phyloP scores from a whole-genome alignment of 768 basidiomycete species.

The Vararia minispora region DNA sequence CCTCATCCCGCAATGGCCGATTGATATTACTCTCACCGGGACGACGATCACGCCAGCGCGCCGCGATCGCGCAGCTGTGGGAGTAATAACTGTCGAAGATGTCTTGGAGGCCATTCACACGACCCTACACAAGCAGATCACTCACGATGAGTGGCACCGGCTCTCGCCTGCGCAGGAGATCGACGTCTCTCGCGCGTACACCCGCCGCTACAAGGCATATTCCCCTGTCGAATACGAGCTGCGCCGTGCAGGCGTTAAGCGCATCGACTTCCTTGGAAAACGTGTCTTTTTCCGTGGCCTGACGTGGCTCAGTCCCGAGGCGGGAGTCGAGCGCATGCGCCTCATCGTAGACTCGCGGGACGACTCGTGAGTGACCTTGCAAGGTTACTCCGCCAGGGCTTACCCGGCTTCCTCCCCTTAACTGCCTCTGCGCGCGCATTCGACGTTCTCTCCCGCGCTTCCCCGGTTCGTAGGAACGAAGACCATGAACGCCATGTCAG shows the following conservation, averaged over 20 bases:
- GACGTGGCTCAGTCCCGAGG: conserved; percentile 9
- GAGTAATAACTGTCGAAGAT: conserved; percentile 12
- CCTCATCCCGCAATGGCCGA: conserved; percentile 12
- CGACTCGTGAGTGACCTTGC: too few species aligned
- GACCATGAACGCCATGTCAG: too few species aligned
- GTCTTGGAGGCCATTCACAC: conserved; percentile 7
- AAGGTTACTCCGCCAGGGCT: too few species aligned
- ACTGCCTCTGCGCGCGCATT: too few species aligned
- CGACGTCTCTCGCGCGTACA: conserved; percentile 13
- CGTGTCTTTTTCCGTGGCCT: conserved; percentile 12
- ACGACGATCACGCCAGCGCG: conserved; percentile 10
- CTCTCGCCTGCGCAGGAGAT: conserved; percentile 10
- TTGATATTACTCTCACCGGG: conserved; percentile 10
- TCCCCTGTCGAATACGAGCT: conserved; percentile 4
- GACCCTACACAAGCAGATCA: conserved; percentile 13
- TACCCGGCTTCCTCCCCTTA: too few species aligned
- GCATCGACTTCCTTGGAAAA: conserved; percentile 11
- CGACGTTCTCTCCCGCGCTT: too few species aligned
- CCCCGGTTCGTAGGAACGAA: too few species aligned
- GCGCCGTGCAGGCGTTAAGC: conserved; percentile 13
- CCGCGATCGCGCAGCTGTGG: conserved; percentile 6
- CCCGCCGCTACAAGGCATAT: conserved; percentile 12
- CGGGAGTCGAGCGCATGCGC: conserved; percentile 10
- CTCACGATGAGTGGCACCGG: conserved; percentile 13
- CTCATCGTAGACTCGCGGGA: conserved; percentile 7